Percentiles rank a stretch among this genome's conserved stretches.
Evolutionary conservation across 441 rosid species (phyloP).

Genomic region (Biscutella laevigata): DNA sequence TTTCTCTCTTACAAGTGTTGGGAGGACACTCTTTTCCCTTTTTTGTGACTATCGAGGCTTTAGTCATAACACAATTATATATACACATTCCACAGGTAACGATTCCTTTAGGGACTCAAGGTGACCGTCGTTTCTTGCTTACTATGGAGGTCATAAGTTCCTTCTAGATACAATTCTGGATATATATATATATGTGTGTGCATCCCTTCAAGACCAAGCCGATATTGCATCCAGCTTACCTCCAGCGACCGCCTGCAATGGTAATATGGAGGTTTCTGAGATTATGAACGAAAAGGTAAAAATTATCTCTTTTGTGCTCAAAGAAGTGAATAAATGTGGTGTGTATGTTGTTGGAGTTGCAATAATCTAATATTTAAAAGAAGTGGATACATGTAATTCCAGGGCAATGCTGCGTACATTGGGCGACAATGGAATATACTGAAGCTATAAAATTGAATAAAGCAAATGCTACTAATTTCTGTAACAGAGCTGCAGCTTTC

Average conservation of each 20-base stretch:
- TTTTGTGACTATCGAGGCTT: neutral
- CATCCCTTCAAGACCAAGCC: conserved; percentile 75
- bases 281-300: conserved; percentile 82
- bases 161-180: conserved; percentile 82
- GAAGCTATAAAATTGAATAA: conserved; percentile 81
- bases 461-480: conserved; percentile 59
- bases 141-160: conserved; percentile 80
- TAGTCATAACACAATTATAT: conserved; percentile 8
- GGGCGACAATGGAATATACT: conserved; percentile 71
- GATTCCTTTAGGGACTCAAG: conserved; percentile 71
- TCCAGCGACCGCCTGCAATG: conserved; percentile 40
- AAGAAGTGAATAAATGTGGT: neutral
- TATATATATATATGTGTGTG: no score
- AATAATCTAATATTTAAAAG: conserved; percentile 1
- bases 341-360: neutral
- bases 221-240: conserved; percentile 43
- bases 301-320: neutral
- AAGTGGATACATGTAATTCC: conserved; percentile 21
- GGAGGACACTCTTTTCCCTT: neutral
- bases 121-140: conserved; percentile 57
- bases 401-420: conserved; percentile 94
- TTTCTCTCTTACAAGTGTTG: conserved; percentile 1
- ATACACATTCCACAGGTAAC: conserved; percentile 44
- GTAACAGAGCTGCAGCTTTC: conserved; percentile 86
- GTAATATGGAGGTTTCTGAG: conserved; percentile 62